These are phyloP conservation scores for Citrus glauca DNA, from an alignment of 345 rosid genomes.

Conservation along the genomic window DNA sequence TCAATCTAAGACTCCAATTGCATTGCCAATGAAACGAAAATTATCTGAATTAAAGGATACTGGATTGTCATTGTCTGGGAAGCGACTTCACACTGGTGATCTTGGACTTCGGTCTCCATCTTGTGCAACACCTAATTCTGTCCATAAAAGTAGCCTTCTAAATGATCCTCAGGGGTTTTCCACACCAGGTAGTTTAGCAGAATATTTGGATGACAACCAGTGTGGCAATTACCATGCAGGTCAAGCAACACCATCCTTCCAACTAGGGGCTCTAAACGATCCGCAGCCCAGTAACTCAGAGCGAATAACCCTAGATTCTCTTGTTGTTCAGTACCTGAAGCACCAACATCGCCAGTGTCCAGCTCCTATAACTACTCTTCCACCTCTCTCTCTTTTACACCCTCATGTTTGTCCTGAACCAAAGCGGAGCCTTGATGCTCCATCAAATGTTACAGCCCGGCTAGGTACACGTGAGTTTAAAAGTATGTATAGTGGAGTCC, in stretches of 20 bases:
- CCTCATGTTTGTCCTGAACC: conserved; percentile 98
- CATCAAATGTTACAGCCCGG: conserved; percentile 79
- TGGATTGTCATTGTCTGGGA: conserved; percentile 48
- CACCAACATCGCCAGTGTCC: conserved; percentile 99
- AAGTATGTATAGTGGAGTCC: conserved; percentile 78
- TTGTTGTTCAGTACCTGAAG: conserved; percentile 91
- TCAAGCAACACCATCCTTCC: conserved; percentile 45
- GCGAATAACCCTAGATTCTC: conserved; percentile 73
- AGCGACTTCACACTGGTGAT: conserved; percentile 68
- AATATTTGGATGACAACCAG: conserved; percentile 49
- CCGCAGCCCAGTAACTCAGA: conserved; percentile 61
- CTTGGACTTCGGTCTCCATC: conserved; percentile 62
- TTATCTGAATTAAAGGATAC: conserved; percentile 63
- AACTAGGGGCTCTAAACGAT: conserved; percentile 48
- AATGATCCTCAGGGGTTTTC: conserved; percentile 48
- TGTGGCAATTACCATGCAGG: conserved; percentile 39
- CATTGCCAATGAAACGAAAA: conserved; percentile 76
- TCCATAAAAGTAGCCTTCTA: conserved; percentile 39
- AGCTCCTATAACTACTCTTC: conserved; percentile 97
- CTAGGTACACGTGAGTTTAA: conserved; percentile 81
- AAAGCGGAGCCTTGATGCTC: conserved; percentile 85
- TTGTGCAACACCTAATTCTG: conserved; percentile 48
- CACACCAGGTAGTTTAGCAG: conserved; percentile 42
- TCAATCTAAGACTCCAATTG: conserved; percentile 63
- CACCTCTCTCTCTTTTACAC: conserved; percentile 89